Percentiles rank a stretch among this genome's conserved stretches.
Conservation (phyloP, 208 protist species). For the Crithidia fasciculata region DNA sequence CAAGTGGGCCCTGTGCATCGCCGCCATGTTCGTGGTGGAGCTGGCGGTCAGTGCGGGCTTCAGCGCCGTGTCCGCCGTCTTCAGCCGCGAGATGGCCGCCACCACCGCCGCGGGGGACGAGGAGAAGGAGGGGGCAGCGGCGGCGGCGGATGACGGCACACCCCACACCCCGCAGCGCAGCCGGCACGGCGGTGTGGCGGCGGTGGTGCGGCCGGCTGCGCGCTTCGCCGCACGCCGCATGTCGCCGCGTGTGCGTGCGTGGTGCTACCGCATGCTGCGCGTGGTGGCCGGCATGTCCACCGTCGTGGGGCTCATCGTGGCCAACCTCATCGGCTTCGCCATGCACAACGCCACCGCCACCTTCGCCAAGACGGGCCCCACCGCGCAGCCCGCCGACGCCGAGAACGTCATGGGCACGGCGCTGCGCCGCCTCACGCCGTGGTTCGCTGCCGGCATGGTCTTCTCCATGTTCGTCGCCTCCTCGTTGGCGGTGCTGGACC, state of each 20-base stretch:
- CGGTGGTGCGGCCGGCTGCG: constrained; percentile 15
- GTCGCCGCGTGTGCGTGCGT: constrained; percentile 11
- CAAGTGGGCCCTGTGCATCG: constrained; percentile 71
- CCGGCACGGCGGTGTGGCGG: not conserved
- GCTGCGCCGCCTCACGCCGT: not conserved
- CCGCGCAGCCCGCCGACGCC: not conserved
- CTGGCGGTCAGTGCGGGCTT: constrained; percentile 39
- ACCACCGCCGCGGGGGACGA: not conserved
- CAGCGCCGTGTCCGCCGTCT: constrained; percentile 12
- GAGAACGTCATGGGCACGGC: not conserved
- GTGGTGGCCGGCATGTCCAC: constrained; percentile 35
- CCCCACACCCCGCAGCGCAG: not conserved
- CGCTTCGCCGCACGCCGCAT: constrained; percentile 18
- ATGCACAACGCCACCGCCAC: constrained; percentile 11
- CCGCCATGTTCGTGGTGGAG: constrained; percentile 63
- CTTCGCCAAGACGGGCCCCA: not conserved
- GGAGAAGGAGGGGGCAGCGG: not conserved
- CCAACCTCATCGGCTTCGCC: constrained; percentile 55
- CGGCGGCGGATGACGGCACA: not conserved
- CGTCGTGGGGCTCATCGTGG: constrained; percentile 51
- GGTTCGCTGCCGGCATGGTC: not conserved
- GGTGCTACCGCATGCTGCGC: constrained; percentile 28
- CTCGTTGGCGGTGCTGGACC: constrained; percentile 16
- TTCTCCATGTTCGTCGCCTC: constrained; percentile 10
- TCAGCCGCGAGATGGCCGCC: constrained; percentile 32